Base-by-base conservation (phyloP, 139 green algal species). In the Coccomyxa sp. region DNA sequence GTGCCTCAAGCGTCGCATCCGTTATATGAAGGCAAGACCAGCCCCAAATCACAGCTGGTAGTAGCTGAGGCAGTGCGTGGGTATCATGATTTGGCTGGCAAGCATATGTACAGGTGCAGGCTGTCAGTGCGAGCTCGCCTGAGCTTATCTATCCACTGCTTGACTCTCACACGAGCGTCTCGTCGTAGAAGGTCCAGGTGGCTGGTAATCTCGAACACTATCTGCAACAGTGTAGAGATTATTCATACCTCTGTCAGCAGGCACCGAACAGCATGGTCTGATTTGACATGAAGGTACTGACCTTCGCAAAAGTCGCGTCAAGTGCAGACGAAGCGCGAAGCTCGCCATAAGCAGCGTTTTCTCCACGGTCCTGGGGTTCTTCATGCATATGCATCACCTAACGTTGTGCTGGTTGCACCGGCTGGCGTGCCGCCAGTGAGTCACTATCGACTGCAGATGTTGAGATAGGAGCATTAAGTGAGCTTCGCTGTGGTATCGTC, bases 131-230 rank as follows among this genome's bases (percentile, higher is more conserved):
- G 36, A 2, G 16, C 75, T 80, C 35, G 89, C 88, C 79, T 86
- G 8, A 92, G 75, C 55, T 93, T 93, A 34, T 72, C 73, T 18
- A 93, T 54, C 89, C 89, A 93, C 16, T 83, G 83, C 55, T 84
- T 82, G 0, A 91, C 68, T n/a, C 88, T 81, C 7, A 89, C 76
- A 29, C 72, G 55, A 1, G 72, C 36, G 16, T 86, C 74, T 37
- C 76, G 64, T 44, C 79, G 75, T 55, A 88, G 71, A 58, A 88
- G 58, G 3, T 35, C 37, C 22, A 68, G 12, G 35, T 82, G 81
- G n/a, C 55, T 40, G 64, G 84, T 36, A n/a, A 85, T 71, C 22
- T 75, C 76, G 16, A 50, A 38, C 44, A 44, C 29, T 29, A 80
- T 10, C 76, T 80, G 72, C 29, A 37, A 31, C 34, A 8, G n/a